A percentile compares a stretch with the other conserved stretches of the same genome.
These are phyloP conservation scores for Diaporthe destruens DNA, from an alignment of 2,329 filamentous ascomycete genomes.

Conservation along the genomic window DNA sequence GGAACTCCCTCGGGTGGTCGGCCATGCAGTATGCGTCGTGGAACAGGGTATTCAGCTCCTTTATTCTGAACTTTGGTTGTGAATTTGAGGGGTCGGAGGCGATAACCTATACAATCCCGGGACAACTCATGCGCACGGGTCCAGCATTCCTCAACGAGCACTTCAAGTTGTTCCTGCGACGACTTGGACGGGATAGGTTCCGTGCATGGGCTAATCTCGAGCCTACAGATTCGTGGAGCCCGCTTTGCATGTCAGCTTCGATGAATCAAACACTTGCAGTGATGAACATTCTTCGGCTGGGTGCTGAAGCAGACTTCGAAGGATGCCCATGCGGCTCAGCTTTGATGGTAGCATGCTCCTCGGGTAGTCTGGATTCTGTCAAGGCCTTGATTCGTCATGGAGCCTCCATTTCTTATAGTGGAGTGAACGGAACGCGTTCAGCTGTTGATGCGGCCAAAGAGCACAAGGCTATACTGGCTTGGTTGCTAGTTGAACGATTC, in stretches of 20 bases:
- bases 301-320: conserved; percentile 14
- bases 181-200: neutral
- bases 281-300: neutral
- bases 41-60: neutral
- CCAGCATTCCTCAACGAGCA: neutral
- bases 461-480: neutral
- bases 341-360: conserved; percentile 18
- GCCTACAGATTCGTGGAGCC: neutral
- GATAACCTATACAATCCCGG: accelerated
- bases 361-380: neutral
- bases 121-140: accelerated
- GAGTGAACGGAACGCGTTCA: neutral
- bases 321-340: conserved; percentile 17
- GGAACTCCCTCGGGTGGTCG: neutral
- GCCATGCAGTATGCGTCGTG: neutral
- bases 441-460: neutral
- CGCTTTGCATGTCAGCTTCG: conserved; percentile 1
- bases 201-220: neutral
- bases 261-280: neutral
- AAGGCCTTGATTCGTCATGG: conserved; percentile 4
- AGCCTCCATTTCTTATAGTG: neutral
- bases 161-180: conserved; percentile 5
- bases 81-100: accelerated
- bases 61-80: neutral
- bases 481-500: conserved; percentile 13